phyloP scores from a whole-genome alignment of 768 basidiomycete genomes.

The Tylopilus balloui region DNA sequence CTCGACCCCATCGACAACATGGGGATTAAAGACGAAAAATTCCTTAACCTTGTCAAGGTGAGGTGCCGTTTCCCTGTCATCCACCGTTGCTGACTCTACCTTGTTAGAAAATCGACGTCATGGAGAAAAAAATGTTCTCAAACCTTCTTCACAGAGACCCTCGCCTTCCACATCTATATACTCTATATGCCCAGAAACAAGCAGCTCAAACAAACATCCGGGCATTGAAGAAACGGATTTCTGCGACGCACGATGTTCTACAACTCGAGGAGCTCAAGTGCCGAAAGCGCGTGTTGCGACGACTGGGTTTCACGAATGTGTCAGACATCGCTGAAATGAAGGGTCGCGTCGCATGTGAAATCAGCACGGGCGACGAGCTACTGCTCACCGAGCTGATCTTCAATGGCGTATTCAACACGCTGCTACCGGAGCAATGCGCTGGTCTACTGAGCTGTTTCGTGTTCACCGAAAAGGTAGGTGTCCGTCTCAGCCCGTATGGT shows the following conservation, averaged over 20 bases:
- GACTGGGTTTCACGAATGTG: conserved; percentile 83
- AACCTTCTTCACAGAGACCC: conserved; percentile 78
- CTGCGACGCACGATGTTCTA: conserved; percentile 85
- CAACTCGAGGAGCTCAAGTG: conserved; percentile 96
- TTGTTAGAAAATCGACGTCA: conserved; percentile 78
- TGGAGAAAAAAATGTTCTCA: conserved; percentile 82
- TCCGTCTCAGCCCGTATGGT: background rate
- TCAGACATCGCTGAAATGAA: conserved; percentile 97
- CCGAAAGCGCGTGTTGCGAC: conserved; percentile 88
- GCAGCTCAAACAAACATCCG: conserved; percentile 66
- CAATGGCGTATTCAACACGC: conserved; percentile 90
- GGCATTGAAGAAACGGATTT: conserved; percentile 78
- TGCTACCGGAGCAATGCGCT: conserved; percentile 89
- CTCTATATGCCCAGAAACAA: conserved; percentile 73
- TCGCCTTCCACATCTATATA: conserved; percentile 75
- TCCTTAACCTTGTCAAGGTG: conserved; percentile 81
- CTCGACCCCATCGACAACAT: conserved; percentile 93
- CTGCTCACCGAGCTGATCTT: conserved; percentile 96
- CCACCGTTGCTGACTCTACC: background rate
- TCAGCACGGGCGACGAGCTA: conserved; percentile 94
- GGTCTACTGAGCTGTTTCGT: conserved; percentile 97
- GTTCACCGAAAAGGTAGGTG: conserved; percentile 86
- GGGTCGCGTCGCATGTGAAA: conserved; percentile 97
- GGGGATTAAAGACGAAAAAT: conserved; percentile 93
- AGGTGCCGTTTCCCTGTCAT: conserved; percentile 5